Evolutionary conservation across 2,329 filamentous ascomycete genomes (phyloP).

Genomic region (Penicillium glabrum): DNA sequence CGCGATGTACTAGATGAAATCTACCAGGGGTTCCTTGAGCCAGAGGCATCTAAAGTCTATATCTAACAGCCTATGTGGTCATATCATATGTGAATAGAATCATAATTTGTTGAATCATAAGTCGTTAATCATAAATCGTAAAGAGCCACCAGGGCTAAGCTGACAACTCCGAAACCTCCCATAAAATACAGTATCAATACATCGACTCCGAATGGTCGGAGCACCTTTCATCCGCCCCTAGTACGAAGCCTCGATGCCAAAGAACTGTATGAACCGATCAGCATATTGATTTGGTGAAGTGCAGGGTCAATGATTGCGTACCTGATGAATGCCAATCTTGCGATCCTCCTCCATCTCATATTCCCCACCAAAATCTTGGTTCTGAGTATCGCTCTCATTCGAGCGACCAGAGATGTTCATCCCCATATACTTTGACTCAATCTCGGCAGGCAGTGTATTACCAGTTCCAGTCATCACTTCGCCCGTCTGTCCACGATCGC

Average conservation of each 20-base stretch:
- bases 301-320: slow-evolving; percentile 4
- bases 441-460: slow-evolving; percentile 36
- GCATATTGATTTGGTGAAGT: not conserved
- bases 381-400: slow-evolving; percentile 39
- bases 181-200: not conserved
- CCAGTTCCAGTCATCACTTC: slow-evolving; percentile 46
- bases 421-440: slow-evolving; percentile 38
- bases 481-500: slow-evolving; percentile 35
- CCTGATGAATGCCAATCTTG: slow-evolving; percentile 30
- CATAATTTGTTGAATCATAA: not conserved
- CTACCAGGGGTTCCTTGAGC: slow-evolving; percentile 69
- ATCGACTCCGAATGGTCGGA: too few relatives aligned
- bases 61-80: not conserved
- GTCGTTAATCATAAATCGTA: not conserved
- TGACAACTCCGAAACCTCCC: not conserved
- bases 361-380: slow-evolving; percentile 36
- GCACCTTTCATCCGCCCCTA: not conserved
- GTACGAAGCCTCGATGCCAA: not conserved
- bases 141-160: not conserved
- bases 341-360: slow-evolving; percentile 30
- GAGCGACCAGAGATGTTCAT: slow-evolving; percentile 37
- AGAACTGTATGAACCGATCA: not conserved
- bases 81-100: not conserved
- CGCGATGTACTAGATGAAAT: slow-evolving; percentile 77
- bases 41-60: slow-evolving; percentile 1